Base-by-base conservation (phyloP, 176 grass and related monocot genomes). In the Zoysia japonica region DNA sequence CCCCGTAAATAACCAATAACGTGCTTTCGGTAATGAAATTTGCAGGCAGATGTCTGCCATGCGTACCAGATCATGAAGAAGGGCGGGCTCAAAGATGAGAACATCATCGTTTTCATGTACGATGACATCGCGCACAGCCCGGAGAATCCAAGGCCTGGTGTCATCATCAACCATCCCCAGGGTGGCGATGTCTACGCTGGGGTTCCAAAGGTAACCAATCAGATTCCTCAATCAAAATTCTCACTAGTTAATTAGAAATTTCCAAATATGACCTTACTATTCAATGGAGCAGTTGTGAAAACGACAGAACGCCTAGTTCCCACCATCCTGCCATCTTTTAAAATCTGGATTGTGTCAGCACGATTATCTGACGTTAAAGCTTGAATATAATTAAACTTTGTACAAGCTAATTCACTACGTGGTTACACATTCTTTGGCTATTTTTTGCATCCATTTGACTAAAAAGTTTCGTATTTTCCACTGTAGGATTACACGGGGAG, bases 61-160 rank as follows among this genome's bases (percentile, higher is more conserved):
- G 96, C 96, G 52, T 99, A 99, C 84, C 96, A 99, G 84, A 90
- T 99, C 70, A 84, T 99, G 96, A 99, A 95, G 86, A 93, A 91
- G 51, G 96, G 96, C 0, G 96, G 96, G 75, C 77, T 98, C 66
- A 98, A 91, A 77, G 92, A 98, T 40, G 88, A 95, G 75, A 98
- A 98, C 64, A 98, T 98, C 80, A 89, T 95, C 17, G 76, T 98
- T 61, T 98, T 98, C 85, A 98, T 98, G 96, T 98, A 98, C 35
- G 90, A 98, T 13, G 96, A 98, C 67, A 99, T 99, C 77, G 96
- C 96, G 9, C 19, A 93, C 81, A 83, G 65, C 70, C 8, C 13
- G 14, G 92, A 99, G 84, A 99, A 95, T 65, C 96, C 96, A 0
- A 90, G 90, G 70, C 86, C 68, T 1, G 90, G 92, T 48, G 81